Base-by-base conservation (phyloP, 257 asterid genomes). In the Buddleja alternifolia region DNA sequence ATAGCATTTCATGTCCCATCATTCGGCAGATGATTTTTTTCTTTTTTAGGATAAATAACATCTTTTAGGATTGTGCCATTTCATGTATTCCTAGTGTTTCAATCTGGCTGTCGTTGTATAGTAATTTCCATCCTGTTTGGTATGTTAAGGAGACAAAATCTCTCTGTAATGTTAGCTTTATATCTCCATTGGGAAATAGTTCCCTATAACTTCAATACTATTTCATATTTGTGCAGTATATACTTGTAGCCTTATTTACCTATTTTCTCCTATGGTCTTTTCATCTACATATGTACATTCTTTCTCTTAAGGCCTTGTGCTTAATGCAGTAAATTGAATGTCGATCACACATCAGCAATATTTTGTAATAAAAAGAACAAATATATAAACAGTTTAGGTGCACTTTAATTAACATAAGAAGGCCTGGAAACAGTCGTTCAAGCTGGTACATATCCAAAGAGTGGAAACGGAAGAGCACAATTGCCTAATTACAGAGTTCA, bases 401-500 rank as follows among this genome's bases (percentile, higher is more conserved):
- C 55, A 21, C 29, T n/a, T 29, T 47, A 19, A 21, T 37, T n/a
- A 17, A 50, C n/a, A 54, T 8, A 29, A 34, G 6, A 14, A 68
- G 50, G 63, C 66, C 63, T 63, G 66, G n/a, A 24, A 61, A 53
- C 23, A 32, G 25, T 1, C 25, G 10, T 12, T 20, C 46, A 24
- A 20, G 10, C 23, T 65, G 19, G 20, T 23, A 11, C 17, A 47
- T 58, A 23, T 34, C 12, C 12, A 17, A 42, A 17, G 42, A 23
- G 37, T 0, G 25, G 9, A 17, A 10, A 37, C 4, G 3, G 8
- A 0, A 11, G 42, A 23, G 20, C 4, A 11, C 12, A 8, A 17
- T 10, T 11, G 40, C 74, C 81, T 82, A 90, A 60, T 90, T 91
- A 78, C 97, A 91, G 63, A 80, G 82, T 46, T 91, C 97, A 17